Conservation (phyloP, 345 rosid genomes). For the Brassica carinata region DNA sequence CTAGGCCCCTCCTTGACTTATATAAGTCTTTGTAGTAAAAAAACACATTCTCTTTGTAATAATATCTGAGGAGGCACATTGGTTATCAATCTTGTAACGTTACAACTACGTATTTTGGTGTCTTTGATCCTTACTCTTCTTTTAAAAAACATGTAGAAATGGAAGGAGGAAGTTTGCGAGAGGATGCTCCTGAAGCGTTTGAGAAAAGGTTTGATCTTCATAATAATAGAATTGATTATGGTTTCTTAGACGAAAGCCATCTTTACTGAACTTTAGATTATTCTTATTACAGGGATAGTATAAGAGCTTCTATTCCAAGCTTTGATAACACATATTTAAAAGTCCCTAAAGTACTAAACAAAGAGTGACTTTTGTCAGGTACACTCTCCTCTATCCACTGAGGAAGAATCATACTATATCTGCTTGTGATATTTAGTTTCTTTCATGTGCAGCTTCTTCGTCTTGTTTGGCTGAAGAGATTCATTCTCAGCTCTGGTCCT, state of each 20-base stretch:
- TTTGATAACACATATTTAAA: slow-evolving; percentile 58
- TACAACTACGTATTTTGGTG: too few species aligned
- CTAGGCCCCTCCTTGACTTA: background rate
- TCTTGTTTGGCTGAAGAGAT: background rate
- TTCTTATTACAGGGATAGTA: slow-evolving; percentile 51
- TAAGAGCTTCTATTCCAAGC: slow-evolving; percentile 63
- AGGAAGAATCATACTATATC: background rate
- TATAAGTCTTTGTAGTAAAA: background rate
- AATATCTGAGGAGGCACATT: background rate
- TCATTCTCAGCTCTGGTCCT: slow-evolving; percentile 8
- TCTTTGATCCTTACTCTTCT: slow-evolving; percentile 22
- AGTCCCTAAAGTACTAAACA: slow-evolving; percentile 65
- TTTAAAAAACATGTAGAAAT: slow-evolving; percentile 46
- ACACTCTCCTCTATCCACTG: slow-evolving; percentile 1
- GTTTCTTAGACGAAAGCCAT: too few species aligned
- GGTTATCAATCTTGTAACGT: too few species aligned
- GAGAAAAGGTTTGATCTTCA: slow-evolving; percentile 52
- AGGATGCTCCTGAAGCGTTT: slow-evolving; percentile 69
- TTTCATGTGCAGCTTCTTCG: slow-evolving; percentile 21
- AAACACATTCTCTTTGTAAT: background rate
- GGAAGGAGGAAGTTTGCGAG: slow-evolving; percentile 61
- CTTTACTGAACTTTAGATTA: background rate
- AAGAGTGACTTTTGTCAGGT: slow-evolving; percentile 50
- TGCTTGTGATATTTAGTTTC: background rate
- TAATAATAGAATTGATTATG: background rate